Evolutionary conservation across 1,139 yeast species (phyloP), one percentile per base, ranked within the genome.

Genomic region (Yamadazyma pseudoaaseri): DNA sequence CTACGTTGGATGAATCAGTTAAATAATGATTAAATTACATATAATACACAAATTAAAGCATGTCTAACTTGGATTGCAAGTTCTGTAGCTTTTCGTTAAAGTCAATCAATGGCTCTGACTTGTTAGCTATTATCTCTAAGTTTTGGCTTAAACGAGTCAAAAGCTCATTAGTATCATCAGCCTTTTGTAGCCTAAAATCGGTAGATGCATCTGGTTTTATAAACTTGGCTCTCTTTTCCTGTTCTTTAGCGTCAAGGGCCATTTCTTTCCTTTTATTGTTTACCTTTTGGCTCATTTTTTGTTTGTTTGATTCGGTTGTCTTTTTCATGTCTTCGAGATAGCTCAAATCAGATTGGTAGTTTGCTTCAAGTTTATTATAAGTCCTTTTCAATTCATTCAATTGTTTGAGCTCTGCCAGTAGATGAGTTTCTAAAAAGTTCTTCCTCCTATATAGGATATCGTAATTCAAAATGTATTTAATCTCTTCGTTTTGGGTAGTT

Each of bases 331-430:
- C 64, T 9, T 50, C 43, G 35, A 65, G 52, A 40, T 68, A 67
- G 27, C 49, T 47, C 27, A 43, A 42, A 47, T 69, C 74, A 55
- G 57, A 61, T 33, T 58, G 46, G 43, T 54, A 57, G 18, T 45
- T 43, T 22, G 44, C 37, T 15, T 58, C 42, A 12, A 59, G 40
- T 22, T 55, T 54, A 11, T 50, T 47, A 32, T 54, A 50, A 40
- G 60, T 52, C 8, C 43, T 40, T 34, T 64, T 58, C 21, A 69
- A 46, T n/a, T 62, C 68, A 16, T 51, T 46, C 29, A 68, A 46
- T 39, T 69, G 74, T 35, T 62, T 60, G 23, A 60, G 34, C 38
- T 68, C 74, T 1, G 74, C 74, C 63, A 57, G 65, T 11, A 68
- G 48, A 41, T 62, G 62, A 1, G 71, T 62, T 41, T 68, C 73